Evolutionary conservation across 441 rosid genomes (phyloP), one percentile per base, ranked within the genome.

Genomic region (Gossypium davidsonii): DNA sequence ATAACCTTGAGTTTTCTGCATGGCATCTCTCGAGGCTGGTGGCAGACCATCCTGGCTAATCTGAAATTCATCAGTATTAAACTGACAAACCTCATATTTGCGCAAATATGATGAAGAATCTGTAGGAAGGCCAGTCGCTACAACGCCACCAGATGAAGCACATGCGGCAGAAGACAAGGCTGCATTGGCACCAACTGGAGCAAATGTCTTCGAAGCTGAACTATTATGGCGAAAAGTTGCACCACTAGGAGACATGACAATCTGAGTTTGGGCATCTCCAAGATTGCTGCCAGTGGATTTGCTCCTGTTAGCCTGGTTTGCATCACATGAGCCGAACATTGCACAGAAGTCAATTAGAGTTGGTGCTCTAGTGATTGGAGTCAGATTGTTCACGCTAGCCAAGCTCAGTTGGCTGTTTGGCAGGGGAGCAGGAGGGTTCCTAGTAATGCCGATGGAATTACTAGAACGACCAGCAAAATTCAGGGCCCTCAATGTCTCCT

Each of bases 41-140:
- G 65, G 65, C 17, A 46, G 51, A 61, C 73, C 73, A n/a, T 68
- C 75, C 25, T n/a, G 60, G 66, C 28, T 52, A 34, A 70, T 15
- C 51, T 0, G 74, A 52, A 15, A 44, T 9, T 57, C 28, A 73
- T 17, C 62, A 63, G 72, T 46, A 67, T 12, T 51, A 59, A 69
- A 75, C 44, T 42, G 74, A 76, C 18, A 62, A 66, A 39, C 23
- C 31, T 21, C 76, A 34, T 60, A 46, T 14, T 63, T 14, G 65
- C 65, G 77, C 52, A 71, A 64, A 76, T 9, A 52, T 7, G 25
- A 65, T 37, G 76, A 69, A 64, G 72, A 60, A 59, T 57, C 64
- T 21, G 34, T 21, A 34, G 59, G 48, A 72, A 73, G 61, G 58
- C 71, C 65, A 20, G 72, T 12, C 2, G 79, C 37, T 37, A 52